Evolutionary conservation across 345 rosid species (phyloP), one percentile per base, ranked within the genome.

Genomic region (Lagerstroemia speciosa): DNA sequence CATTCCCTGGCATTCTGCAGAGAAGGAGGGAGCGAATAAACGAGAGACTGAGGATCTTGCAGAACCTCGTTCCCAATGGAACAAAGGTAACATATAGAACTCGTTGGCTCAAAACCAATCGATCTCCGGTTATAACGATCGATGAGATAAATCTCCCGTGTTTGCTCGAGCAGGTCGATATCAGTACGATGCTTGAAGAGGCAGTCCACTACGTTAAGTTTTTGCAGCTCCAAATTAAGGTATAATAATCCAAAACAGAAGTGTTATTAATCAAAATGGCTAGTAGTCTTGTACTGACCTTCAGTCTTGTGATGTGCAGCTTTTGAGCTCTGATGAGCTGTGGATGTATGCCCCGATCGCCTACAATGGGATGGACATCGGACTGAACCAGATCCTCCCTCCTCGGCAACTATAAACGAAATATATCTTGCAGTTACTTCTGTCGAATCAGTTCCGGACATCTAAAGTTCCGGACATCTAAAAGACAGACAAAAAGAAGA

Each of bases 301-400:
- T 57, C 22, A 12, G 14, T 26, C 53, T 30, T 30, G 58, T 14
- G 16, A 41, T 15, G 64, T 85, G 80, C 75, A 93, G 98, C 82
- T 93, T 30, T 78, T 93, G 70, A 93, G 99, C 87, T 91, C 97
- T 15, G 97, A 93, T 81, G 95, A 93, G 29, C 73, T 91, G 55
- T 93, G 99, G 99, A 93, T 93, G 96, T 89, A 87, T 48, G 97
- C 96, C 52, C 99, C 99, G 34, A 74, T 93, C 24, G 96, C 96
- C 76, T 88, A 85, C 88, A 93, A 89, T 69, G 98, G 96, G 34
- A 62, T 89, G 1, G 98, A 91, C 67, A 77, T 85, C 75, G 93
- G 93, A 60, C 87, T 91, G 73, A 79, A 89, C 83, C 81, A 76
- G 74, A 89, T 85, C 77, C 72, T 89, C 69, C 80, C 87, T 76